A percentile compares a stretch with the other conserved stretches of the same genome.
phyloP scores from a whole-genome alignment of 2,329 filamentous ascomycete genomes.

The Colletotrichum chlorophyti region DNA sequence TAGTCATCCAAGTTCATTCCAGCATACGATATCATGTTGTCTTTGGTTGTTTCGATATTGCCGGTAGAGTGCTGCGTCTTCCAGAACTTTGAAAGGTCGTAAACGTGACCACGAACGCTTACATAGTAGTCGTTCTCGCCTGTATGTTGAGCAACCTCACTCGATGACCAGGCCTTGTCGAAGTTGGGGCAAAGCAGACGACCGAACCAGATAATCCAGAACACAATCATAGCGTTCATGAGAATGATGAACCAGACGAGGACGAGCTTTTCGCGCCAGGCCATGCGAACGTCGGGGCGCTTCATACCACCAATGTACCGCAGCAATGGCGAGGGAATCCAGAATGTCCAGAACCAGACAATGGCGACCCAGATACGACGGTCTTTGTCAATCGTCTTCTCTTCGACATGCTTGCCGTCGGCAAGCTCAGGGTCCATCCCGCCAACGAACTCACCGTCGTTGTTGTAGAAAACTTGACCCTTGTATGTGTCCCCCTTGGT shows the following conservation, averaged over 20 bases:
- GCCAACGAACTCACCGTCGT: conserved; percentile 71
- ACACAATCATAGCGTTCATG: conserved; percentile 82
- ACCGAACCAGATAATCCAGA: conserved; percentile 91
- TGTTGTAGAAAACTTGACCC: conserved; percentile 76
- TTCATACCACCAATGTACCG: conserved; percentile 92
- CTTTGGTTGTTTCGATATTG: conserved; percentile 62
- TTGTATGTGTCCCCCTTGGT: conserved; percentile 81
- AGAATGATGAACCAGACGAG: conserved; percentile 81
- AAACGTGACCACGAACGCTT: conserved; percentile 85
- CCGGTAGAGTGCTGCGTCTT: conserved; percentile 83
- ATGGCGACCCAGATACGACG: conserved; percentile 82
- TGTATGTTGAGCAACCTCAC: conserved; percentile 74
- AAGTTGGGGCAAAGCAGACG: conserved; percentile 87
- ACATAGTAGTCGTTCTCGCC: conserved; percentile 85
- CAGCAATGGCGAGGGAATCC: conserved; percentile 88
- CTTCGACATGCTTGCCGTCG: conserved; percentile 77
- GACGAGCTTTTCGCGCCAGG: conserved; percentile 94
- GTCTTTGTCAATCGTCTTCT: conserved; percentile 65
- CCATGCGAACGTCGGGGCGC: conserved; percentile 93
- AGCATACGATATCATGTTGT: conserved; percentile 78
- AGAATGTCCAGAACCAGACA: conserved; percentile 90
- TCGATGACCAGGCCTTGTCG: conserved; percentile 83
- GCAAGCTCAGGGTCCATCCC: conserved; percentile 80
- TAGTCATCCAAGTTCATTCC: conserved; percentile 84
- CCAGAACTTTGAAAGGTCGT: conserved; percentile 92